Evolutionary conservation across 78 protist species (phyloP).

Genomic region (Chrysochromulina parva): DNA sequence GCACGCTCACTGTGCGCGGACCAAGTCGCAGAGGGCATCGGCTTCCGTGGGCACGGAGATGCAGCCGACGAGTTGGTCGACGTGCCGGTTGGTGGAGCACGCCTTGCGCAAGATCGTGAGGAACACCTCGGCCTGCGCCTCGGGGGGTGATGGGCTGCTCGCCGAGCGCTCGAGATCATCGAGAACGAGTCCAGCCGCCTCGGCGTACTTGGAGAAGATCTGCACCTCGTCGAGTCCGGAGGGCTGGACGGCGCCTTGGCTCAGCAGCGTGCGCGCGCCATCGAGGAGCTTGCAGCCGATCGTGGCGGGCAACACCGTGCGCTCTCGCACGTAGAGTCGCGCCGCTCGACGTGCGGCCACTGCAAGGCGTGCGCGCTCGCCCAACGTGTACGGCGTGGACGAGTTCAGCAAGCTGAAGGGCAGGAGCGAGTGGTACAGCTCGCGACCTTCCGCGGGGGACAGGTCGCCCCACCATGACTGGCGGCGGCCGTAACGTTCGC

Average conservation of each 20-base stretch:
- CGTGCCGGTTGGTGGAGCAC: no score
- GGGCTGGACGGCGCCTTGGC: neutral
- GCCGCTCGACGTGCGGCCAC: slow-evolving; percentile 10
- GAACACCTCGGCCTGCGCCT: no score
- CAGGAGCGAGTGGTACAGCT: neutral
- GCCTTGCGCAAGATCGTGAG: no score
- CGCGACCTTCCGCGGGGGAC: neutral
- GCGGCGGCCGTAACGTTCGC: neutral
- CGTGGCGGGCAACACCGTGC: neutral
- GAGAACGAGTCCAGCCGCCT: no score
- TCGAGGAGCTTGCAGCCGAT: neutral
- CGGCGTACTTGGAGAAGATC: neutral
- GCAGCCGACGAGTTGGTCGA: no score
- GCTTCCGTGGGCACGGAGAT: no score
- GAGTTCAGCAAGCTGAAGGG: neutral
- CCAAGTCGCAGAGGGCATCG: no score
- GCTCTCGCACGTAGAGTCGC: neutral
- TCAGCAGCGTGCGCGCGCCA: neutral
- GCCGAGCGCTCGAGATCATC: no score
- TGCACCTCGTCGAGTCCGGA: neutral
- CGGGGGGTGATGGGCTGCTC: no score
- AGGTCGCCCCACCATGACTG: neutral
- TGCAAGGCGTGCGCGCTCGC: neutral
- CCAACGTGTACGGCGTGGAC: neutral
- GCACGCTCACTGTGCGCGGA: no score